Base-by-base conservation (phyloP, 169 alveolate species). In the Pseudocohnilembus persalinus region DNA sequence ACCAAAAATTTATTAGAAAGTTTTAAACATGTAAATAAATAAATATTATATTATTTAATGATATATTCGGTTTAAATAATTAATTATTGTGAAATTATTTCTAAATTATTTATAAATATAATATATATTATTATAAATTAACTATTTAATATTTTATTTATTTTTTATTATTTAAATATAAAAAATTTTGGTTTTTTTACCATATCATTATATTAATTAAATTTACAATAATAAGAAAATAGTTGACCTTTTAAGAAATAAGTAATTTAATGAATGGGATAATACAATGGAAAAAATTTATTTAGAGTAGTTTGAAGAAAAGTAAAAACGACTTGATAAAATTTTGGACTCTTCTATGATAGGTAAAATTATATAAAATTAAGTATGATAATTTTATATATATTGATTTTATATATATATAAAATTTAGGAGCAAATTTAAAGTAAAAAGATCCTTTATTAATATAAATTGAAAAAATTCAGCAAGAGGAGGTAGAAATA, bases 381-480 rank as follows among this genome's bases (percentile, higher is more conserved):
- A 49, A 11, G 4, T 49, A 49, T 49, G 68, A 4, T 49, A 11
- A 11, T 29, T 65, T 65, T 24, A 65, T 65, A 29, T 68, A 81
- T 73, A 63, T 31, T 49, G 82, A 73, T 15, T 76, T 85, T 34
- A 65, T 73, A 73, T 77, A n/a, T n/a, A n/a, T n/a, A n/a, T n/a
- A n/a, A n/a, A n/a, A n/a, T n/a, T n/a, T 72, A 29, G 79, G 77
- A 0, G 49, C 79, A 30, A 78, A 76, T 16, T 84, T 77, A 63
- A 30, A 77, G 76, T 63, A 85, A 34, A 85, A 85, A 49, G 89
- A 85, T 79, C 81, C 84, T 29, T 26, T 68, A 1, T 79, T 77
- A 78, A 72, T 77, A 74, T 25, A 85, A 33, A 85, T 85, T 27
- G 89, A 85, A 6, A 30, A 78, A 85, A 79, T 68, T 0, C 35